Evolutionary conservation across 148 eudicot species (phyloP), one percentile per base, ranked within the genome.

Genomic region (Rhododendron mucronatum): DNA sequence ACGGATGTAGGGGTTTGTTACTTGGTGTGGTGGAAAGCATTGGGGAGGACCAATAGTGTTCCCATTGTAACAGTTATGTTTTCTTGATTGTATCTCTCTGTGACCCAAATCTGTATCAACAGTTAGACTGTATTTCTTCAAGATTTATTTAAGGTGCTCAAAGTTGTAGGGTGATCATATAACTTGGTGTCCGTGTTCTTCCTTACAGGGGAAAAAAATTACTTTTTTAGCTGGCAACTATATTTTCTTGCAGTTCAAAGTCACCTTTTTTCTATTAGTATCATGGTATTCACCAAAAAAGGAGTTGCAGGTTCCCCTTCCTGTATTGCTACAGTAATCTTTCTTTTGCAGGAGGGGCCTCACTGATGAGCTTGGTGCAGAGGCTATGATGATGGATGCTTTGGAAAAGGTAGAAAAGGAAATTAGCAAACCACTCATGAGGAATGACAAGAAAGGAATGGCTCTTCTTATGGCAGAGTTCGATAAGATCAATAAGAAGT

Each of bases 381-480:
- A 95, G 91, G 91, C 93, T 41, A 88, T 97, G 99, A 94, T 94
- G 99, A 91, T 94, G 90, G 95, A 93, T 55, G 99, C 98, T 37
- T 89, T 97, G 84, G 98, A 95, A 18, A 97, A 93, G 81, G 92
- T 97, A 88, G 99, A 97, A 88, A 93, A 93, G 71, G 93, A 95
- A 81, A 45, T 94, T 82, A 93, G 95, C 88, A 97, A 94, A 63
- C 98, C 99, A 45, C 95, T 97, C 20, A 87, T 97, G 99, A 91
- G 98, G 89, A 87, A 93, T 89, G 99, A 97, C 89, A 90, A 95
- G 87, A 86, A 94, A 88, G 95, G 94, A 86, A 92, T 95, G 95
- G 92, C 86, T 47, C 95, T 89, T 82, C 91, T 97, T 28, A 81
- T 80, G 88, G 92, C 93, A n/a, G 99, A 97, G 85, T 97, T 92